These are phyloP conservation scores for Paraglomus occultum DNA, from an alignment of 192 early-diverging fungal species.

Conservation along the genomic window DNA sequence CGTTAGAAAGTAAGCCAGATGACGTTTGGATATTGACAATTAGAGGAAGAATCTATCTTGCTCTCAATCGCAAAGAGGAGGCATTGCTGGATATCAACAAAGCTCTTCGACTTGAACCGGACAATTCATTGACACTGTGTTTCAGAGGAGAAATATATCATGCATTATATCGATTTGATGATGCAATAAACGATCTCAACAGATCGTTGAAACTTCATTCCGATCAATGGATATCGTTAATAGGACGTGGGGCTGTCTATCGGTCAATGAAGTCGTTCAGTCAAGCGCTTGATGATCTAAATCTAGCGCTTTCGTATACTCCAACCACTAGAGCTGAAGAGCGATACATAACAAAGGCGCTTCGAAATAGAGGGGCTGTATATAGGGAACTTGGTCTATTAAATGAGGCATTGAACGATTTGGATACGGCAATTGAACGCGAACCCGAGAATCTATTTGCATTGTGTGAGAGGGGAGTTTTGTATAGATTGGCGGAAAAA, in stretches of 20 bases:
- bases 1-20: background rate
- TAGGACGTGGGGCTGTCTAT: too few species aligned
- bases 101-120: background rate
- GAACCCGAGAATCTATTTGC: conserved; percentile 14
- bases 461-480: conserved; percentile 8
- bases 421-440: background rate
- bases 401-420: background rate
- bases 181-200: too few species aligned
- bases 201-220: too few species aligned
- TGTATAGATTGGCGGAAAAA: background rate
- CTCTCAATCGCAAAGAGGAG: background rate
- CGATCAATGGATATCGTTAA: too few species aligned
- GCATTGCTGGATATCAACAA: conserved; percentile 1
- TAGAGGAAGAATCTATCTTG: background rate
- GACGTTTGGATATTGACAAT: background rate
- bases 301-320: too few species aligned
- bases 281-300: too few species aligned
- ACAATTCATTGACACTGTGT: too few species aligned
- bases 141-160: too few species aligned
- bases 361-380: conserved; percentile 10
- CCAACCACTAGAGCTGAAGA: too few species aligned
- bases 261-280: too few species aligned
- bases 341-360: conserved; percentile 10
- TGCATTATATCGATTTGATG: too few species aligned
- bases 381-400: background rate